A percentile compares a stretch with the other conserved stretches of the same genome.
Conservation (phyloP, 2,329 filamentous ascomycete species). For the Microcyclospora tardicrescens region DNA sequence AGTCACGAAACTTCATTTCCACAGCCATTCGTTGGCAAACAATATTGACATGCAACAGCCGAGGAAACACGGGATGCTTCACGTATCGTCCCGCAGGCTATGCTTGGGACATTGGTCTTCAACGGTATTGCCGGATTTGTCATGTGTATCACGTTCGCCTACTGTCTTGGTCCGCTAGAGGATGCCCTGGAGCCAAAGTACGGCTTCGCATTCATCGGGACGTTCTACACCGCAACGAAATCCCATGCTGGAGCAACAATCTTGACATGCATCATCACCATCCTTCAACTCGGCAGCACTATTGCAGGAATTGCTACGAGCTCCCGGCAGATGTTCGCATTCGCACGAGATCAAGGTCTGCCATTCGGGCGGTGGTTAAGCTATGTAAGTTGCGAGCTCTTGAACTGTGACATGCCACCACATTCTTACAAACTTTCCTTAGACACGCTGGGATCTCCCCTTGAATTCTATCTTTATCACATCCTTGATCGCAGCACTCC, state of each 20-base stretch:
- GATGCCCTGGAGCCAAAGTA: not conserved
- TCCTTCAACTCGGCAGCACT: constrained; percentile 19
- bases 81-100: constrained; percentile 11
- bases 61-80: constrained; percentile 18
- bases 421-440: constrained; percentile 10
- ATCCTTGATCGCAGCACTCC: constrained; percentile 13
- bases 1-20: too few relatives aligned
- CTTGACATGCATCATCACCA: constrained; percentile 22
- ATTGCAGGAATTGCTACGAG: constrained; percentile 26
- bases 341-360: constrained; percentile 23
- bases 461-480: constrained; percentile 14
- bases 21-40: too few relatives aligned
- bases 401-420: constrained; percentile 12
- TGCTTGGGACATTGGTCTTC: constrained; percentile 9
- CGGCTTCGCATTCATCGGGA: constrained; percentile 19
- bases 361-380: constrained; percentile 9
- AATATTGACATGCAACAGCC: constrained; percentile 1
- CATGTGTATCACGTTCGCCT: constrained; percentile 21
- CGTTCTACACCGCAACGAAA: constrained; percentile 25
- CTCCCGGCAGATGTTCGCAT: constrained; percentile 27
- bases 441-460: constrained; percentile 11
- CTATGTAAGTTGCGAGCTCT: constrained; percentile 11
- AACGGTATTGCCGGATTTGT: constrained; percentile 11
- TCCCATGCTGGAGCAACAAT: constrained; percentile 19
- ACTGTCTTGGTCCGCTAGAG: constrained; percentile 21